A percentile compares a stretch with the other conserved stretches of the same genome.
These are phyloP conservation scores for Rhizomucor miehei DNA, from an alignment of 371 early-diverging fungal genomes.

Conservation along the genomic window DNA sequence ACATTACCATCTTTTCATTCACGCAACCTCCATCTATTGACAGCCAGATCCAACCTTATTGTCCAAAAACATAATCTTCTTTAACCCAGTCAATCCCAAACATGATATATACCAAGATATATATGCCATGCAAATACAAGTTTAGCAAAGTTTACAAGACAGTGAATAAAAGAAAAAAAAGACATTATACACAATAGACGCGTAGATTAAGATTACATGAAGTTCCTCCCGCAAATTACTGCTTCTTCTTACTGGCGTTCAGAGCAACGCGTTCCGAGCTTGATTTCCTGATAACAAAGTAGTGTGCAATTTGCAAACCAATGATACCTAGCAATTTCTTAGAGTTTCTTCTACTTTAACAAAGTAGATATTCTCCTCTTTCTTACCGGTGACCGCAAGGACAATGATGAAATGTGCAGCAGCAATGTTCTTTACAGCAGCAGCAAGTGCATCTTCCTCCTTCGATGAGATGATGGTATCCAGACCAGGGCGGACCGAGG, in stretches of 20 bases:
- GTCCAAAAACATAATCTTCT: no score
- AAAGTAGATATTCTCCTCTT: background rate
- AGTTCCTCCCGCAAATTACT: no score
- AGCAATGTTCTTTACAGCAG: constrained; percentile 41
- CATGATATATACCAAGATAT: constrained; percentile 4
- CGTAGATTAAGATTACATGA: no score
- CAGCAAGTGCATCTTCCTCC: constrained; percentile 23
- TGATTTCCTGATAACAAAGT: constrained; percentile 31
- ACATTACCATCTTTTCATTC: constrained; percentile 28
- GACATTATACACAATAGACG: no score
- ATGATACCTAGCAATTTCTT: constrained; percentile 30
- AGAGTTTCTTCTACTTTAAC: no score
- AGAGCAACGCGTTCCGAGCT: constrained; percentile 1
- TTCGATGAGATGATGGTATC: constrained; percentile 16
- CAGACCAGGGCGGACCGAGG: constrained; percentile 42
- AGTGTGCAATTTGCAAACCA: constrained; percentile 44
- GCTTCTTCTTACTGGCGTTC: no score
- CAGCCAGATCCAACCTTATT: background rate
- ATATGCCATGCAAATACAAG: background rate
- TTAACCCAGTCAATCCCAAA: no score
- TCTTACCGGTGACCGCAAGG: constrained; percentile 41
- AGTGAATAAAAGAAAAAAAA: no score
- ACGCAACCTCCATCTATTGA: constrained; percentile 16
- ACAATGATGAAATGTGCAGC: constrained; percentile 50
- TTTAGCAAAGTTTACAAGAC: background rate